Evolutionary conservation across 2,329 filamentous ascomycete species (phyloP).

Genomic region (Fusarium vanettenii): DNA sequence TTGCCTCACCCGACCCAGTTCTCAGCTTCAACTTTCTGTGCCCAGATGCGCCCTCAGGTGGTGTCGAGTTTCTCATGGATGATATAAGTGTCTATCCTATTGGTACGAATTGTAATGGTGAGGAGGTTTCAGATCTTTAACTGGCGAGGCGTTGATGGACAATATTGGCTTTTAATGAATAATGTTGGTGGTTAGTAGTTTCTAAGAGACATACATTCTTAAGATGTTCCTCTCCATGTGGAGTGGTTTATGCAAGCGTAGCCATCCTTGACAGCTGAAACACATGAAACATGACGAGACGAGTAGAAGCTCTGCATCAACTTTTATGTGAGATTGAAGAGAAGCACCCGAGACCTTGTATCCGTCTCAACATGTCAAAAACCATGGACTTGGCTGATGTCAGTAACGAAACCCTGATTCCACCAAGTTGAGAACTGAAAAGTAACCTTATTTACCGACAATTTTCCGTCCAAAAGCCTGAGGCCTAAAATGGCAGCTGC

Average conservation of each 20-base stretch:
- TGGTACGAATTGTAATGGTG: neutral
- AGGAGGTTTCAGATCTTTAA: neutral
- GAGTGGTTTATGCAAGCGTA: neutral
- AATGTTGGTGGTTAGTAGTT: neutral
- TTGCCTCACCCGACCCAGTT: neutral
- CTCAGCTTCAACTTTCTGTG: neutral
- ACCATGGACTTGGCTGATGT: neutral
- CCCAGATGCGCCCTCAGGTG: neutral
- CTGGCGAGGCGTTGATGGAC: neutral
- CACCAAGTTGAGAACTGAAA: neutral
- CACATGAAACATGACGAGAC: neutral
- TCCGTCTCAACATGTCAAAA: neutral
- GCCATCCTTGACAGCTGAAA: neutral
- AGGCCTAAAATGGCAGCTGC: constrained; percentile 31
- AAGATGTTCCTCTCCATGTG: neutral
- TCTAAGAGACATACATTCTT: neutral
- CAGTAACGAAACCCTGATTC: neutral
- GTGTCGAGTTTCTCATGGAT: neutral
- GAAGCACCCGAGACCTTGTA: neutral
- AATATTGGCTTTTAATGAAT: neutral
- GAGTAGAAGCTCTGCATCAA: neutral
- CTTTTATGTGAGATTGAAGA: neutral
- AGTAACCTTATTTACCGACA: constrained; percentile 36
- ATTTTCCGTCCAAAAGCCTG: constrained; percentile 40
- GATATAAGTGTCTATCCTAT: neutral